Percentiles rank a stretch among this genome's conserved stretches.
phyloP scores from a whole-genome alignment of 495 filamentous ascomycete species.

The Penicillium robsamsonii region DNA sequence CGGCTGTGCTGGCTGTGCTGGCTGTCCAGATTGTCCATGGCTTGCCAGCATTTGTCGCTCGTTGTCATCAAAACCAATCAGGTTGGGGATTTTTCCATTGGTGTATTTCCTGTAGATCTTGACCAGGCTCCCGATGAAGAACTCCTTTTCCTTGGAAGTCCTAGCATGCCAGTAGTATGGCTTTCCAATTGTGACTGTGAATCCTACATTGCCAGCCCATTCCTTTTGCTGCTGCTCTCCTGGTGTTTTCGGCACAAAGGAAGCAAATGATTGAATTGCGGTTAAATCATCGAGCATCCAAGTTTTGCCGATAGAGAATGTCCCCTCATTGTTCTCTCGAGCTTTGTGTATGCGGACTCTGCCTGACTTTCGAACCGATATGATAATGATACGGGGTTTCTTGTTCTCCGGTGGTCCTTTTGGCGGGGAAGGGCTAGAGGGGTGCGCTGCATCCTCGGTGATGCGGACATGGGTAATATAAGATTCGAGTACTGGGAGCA shows the following conservation, averaged over 20 bases:
- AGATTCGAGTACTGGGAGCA: conserved; percentile 71
- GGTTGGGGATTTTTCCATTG: conserved; percentile 72
- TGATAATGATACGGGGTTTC: conserved; percentile 85
- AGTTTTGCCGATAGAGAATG: conserved; percentile 97
- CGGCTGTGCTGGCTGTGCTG: conserved; percentile 2
- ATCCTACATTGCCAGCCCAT: conserved; percentile 78
- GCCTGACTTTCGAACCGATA: conserved; percentile 87
- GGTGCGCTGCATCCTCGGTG: conserved; percentile 76
- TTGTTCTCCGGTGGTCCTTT: conserved; percentile 67
- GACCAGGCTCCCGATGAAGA: conserved; percentile 90
- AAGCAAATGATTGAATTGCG: conserved; percentile 72
- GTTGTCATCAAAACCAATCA: conserved; percentile 77
- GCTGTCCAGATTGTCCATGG: conserved; percentile 32
- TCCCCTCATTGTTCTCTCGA: conserved; percentile 87
- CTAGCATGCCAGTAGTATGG: conserved; percentile 96
- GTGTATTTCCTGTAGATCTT: conserved; percentile 98
- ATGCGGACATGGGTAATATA: conserved; percentile 97
- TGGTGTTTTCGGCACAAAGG: conserved; percentile 47
- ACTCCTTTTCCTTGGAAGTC: conserved; percentile 92
- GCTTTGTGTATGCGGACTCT: conserved; percentile 95
- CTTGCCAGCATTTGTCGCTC: conserved; percentile 72
- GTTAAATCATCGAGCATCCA: conserved; percentile 90
- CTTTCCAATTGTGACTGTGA: conserved; percentile 85
- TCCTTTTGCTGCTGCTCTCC: conserved; percentile 66
- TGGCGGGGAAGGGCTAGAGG: conserved; percentile 82